These are phyloP conservation scores for Aspergillus bombycis DNA, from an alignment of 2,329 filamentous ascomycete genomes.

Conservation along the genomic window DNA sequence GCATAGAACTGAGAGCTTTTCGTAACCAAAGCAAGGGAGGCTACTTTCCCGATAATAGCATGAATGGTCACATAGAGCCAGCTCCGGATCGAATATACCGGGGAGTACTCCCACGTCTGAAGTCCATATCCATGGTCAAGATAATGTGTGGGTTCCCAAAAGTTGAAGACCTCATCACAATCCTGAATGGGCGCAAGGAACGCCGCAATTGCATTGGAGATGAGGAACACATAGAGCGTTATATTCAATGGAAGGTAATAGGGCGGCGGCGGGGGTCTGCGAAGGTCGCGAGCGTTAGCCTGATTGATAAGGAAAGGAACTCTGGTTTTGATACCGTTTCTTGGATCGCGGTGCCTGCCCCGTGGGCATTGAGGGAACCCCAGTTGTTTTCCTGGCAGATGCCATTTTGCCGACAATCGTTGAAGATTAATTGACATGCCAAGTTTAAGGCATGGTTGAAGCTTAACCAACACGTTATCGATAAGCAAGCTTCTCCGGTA, in stretches of 20 bases:
- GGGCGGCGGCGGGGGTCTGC: constrained; percentile 41
- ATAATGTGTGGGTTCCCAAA: constrained; percentile 97
- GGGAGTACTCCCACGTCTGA: constrained; percentile 98
- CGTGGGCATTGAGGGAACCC: constrained; percentile 11
- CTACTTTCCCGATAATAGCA: constrained; percentile 69
- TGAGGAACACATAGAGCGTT: constrained; percentile 79
- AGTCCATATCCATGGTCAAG: constrained; percentile 88
- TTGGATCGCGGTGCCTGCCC: constrained; percentile 27
- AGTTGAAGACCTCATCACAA: constrained; percentile 98
- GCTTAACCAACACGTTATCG: constrained; percentile 23
- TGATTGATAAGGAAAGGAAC: neutral
- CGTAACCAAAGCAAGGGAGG: constrained; percentile 56
- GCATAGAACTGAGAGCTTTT: constrained; percentile 79
- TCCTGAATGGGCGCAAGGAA: constrained; percentile 90
- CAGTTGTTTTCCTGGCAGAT: constrained; percentile 19
- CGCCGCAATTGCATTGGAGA: constrained; percentile 74
- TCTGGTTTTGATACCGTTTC: constrained; percentile 26
- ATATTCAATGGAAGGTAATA: constrained; percentile 72
- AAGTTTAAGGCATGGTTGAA: neutral
- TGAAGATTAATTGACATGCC: neutral
- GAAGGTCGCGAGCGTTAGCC: constrained; percentile 1
- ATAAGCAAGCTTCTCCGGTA: constrained; percentile 32
- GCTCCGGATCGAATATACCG: constrained; percentile 89
- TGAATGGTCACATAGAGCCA: constrained; percentile 89
- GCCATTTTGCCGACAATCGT: constrained; percentile 18